Base-by-base conservation (phyloP, 2,329 filamentous ascomycete species). In the Penicillium sp. region DNA sequence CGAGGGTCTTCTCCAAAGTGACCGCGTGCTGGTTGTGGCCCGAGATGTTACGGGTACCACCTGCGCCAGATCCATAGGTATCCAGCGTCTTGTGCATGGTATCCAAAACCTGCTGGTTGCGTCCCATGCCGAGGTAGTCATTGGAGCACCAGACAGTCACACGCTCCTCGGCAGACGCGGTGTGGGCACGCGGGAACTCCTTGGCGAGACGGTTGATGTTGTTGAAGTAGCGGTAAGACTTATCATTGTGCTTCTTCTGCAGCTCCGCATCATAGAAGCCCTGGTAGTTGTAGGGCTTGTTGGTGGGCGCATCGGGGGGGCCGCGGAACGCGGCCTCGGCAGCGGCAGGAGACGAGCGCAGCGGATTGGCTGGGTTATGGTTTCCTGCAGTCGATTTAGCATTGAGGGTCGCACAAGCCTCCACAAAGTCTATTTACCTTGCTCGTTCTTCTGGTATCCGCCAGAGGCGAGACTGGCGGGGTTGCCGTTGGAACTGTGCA, bases 81-180 rank as follows among this genome's bases (percentile, higher is more conserved):
- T 99, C 92, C 43, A 99, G 79, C 2, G 93, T 97, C 71, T 94
- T 84, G 73, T 99, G 93, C 94, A 99, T 99, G 53, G 85, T 85
- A 72, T 90, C 86, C 68, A 99, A 79, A 10, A 99, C 94, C 47
- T 90, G 82, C 11, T 86, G 84, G 76, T 97, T 97, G 66, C 92
- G 85, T 43, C 94, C 93, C 94, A 99, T 99, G 65, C 94, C 94
- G 16, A 99, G 86, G 74, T 99, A 99, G 75, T 99, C 94, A 70
- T 99, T 99, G 71, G 93, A 95, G 81, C 94, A 99, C 94, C 94
- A 99, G 22, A 99, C 94, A 1, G 93, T 96, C 54, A 99, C 94
- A 49, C 86, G 86, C 63, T 97, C 91, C 56, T 93, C 87, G 69
- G 86, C 84, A 55, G 83, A 86, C 14, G 90, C 84, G 83, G 95